Evolutionary conservation across 331 rosid genomes (phyloP), one percentile per base, ranked within the genome.

Genomic region (Rhamnella rubrinervis): DNA sequence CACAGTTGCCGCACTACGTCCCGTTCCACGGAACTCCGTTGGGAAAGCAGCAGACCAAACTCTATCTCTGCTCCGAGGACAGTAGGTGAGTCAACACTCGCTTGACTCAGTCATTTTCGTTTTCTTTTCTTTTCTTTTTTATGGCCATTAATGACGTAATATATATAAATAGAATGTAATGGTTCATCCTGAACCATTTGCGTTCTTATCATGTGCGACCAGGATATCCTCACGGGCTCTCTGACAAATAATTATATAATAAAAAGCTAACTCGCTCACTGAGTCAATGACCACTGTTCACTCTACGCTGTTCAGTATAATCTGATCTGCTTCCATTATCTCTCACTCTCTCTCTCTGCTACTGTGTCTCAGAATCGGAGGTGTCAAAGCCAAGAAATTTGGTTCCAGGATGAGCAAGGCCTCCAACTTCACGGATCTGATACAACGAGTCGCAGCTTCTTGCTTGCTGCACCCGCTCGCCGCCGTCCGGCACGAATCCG

Each of bases 381-480:
- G 59, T 16, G 49, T 41, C 21, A 65, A 28, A 37, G 71, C 65
- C 72, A 76, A 68, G 64, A 64, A 68, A 55, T 4, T 31, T 2
- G 79, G 28, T 64, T 75, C 49, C 70, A 75, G 71, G 76, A 93
- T 93, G 98, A 74, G 86, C 78, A 93, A 84, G 83, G 97, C 83
- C 4, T 84, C 91, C 4, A 93, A 88, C 75, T 89, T 93, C 86
- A 77, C 98, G 76, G 86, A 91, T 89, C 92, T 93, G 83, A 89
- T 93, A 83, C 98, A 93, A 74, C 77, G 98, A 70, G 92, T 93
- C 72, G 75, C 96, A 0, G 96, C 97, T 3, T 87, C 95, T 13
- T 93, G 98, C 80, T 80, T 93, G 74, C 95, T 93, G 18, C 96
- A 93, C 55, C 98, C 98, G 4, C 97, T 93, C 35, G 88, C 85